These are phyloP conservation scores for Solidago caesia DNA, from an alignment of 129 eudicot genomes.

Conservation along the genomic window DNA sequence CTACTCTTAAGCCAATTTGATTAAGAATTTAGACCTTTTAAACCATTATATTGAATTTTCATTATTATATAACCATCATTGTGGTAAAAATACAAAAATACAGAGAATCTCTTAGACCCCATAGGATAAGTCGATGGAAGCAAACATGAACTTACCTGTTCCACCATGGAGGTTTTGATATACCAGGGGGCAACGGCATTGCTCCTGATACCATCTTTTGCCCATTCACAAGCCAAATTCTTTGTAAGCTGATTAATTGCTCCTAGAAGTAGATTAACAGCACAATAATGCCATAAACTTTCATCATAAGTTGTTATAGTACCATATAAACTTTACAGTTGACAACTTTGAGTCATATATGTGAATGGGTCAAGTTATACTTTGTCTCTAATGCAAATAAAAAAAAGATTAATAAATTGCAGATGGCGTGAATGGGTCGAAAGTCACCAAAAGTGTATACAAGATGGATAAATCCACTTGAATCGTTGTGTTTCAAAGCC, in stretches of 20 bases:
- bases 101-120: neutral
- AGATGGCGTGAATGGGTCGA: neutral
- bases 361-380: neutral
- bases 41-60: neutral
- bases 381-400: too few species aligned
- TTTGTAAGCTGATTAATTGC: constrained; percentile 71
- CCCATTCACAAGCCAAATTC: constrained; percentile 87
- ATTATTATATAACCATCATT: neutral
- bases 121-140: neutral
- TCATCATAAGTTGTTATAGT: neutral
- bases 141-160: constrained; percentile 41
- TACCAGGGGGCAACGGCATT: constrained; percentile 86
- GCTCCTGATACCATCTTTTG: constrained; percentile 69
- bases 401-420: too few species aligned
- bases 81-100: neutral
- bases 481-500: neutral
- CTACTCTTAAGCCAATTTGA: constrained; percentile 5
- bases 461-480: neutral
- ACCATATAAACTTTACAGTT: neutral
- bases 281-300: neutral
- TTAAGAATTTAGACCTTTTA: neutral
- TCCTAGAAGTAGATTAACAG: constrained; percentile 30
- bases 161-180: constrained; percentile 71
- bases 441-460: neutral
- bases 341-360: neutral